Conservation (phyloP, 306 rosid species). For the Castanea crenata region DNA sequence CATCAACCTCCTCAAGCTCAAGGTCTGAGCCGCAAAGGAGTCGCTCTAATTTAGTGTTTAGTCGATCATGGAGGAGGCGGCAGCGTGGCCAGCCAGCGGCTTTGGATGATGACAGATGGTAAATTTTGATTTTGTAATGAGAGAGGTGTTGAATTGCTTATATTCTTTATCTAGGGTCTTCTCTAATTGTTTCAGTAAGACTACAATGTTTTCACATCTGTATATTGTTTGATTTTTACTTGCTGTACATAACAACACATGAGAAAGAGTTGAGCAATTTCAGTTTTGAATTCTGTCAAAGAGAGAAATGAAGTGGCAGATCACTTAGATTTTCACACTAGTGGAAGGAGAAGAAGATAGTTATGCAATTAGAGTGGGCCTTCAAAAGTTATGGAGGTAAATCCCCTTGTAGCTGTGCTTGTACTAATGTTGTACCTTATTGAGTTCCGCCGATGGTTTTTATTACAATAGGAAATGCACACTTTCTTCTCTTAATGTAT, state of each 20-base stretch:
- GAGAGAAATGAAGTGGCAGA: conserved; percentile 19
- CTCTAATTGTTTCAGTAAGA: conserved; percentile 16
- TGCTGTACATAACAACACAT: conserved; percentile 42
- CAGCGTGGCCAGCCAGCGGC: conserved; percentile 32
- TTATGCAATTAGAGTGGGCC: conserved; percentile 20
- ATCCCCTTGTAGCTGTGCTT: conserved; percentile 5
- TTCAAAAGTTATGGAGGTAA: conserved; percentile 10
- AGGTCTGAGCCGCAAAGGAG: conserved; percentile 31
- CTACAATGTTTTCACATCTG: background rate
- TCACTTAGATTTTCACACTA: conserved; percentile 3
- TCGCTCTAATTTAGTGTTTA: conserved; percentile 30
- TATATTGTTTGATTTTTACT: conserved; percentile 20
- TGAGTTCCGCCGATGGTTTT: background rate
- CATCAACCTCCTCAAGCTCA: conserved; percentile 34
- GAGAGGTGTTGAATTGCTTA: conserved; percentile 6
- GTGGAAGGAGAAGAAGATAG: conserved; percentile 16
- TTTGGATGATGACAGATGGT: conserved; percentile 32
- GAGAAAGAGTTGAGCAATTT: conserved; percentile 22
- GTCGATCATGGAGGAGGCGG: conserved; percentile 42
- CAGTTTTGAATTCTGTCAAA: conserved; percentile 16
- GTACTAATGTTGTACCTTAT: background rate
- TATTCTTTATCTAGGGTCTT: background rate
- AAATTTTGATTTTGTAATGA: conserved; percentile 15
- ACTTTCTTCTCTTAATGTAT: background rate
- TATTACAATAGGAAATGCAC: conserved; percentile 8